Base-by-base conservation (phyloP, 306 rosid species). In the Vigna mungo region DNA sequence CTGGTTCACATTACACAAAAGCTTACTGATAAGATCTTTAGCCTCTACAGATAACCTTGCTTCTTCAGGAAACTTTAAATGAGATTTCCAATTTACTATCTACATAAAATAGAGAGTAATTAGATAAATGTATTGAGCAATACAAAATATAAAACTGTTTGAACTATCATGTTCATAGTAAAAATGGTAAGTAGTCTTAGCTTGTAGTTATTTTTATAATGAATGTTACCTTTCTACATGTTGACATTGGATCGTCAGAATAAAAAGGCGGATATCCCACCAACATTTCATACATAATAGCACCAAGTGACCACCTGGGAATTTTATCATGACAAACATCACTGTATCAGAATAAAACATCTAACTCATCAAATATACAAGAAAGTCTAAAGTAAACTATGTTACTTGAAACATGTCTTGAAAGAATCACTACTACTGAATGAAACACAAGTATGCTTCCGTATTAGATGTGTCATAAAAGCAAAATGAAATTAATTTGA, bases 301-400 rank as follows among this genome's bases (percentile, higher is more conserved):
- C 99, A 76, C 99, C 99, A 81, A 95, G 97, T 74, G 99, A 95
- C 99, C 99, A 95, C 99, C 99, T 95, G 83, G 2, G 11, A 64
- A 70, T 64, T 80, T 47, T 47, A 20, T 66, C 13, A 68, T 27
- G 62, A 60, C 36, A 78, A 58, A 51, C 55, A 54, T 56, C 56
- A 64, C 41, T 48, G 17, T 47, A 15, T 79, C 82, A 63, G 12
- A 64, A 78, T 66, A 30, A 61, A 20, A 14, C n/a, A 36, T 66
- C 27, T 52, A 12, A 49, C 43, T 8, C 41, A 36, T 6, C 15
- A 68, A 59, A 16, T 13, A 30, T 44, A 44, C 14, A 76, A 44
- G 69, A 80, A 58, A 14, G 5, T 76, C 30, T 36, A 39, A 53
- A 16, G 23, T 80, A 58, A 71, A 37, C 36, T 18, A n/a, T 18